Evolutionary conservation across 345 rosid species (phyloP).

Genomic region (Rhodamnia argentea): DNA sequence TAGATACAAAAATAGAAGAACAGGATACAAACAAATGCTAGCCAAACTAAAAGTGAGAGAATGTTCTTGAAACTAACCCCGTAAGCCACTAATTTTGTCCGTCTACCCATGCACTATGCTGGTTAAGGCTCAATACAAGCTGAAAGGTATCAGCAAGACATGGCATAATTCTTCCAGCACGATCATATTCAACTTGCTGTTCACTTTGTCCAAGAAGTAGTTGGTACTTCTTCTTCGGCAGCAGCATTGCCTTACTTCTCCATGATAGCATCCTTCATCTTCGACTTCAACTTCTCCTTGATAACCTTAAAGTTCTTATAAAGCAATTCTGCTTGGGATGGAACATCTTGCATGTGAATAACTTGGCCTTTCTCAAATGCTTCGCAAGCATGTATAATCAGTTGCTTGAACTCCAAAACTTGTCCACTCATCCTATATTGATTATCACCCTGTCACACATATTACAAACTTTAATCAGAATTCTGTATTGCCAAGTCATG

Average conservation of each 20-base stretch:
- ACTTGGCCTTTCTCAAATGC: slow-evolving; percentile 64
- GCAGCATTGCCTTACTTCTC: slow-evolving; percentile 61
- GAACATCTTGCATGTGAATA: slow-evolving; percentile 63
- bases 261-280: slow-evolving; percentile 42
- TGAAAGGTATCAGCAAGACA: background rate
- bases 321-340: slow-evolving; percentile 70
- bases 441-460: slow-evolving; percentile 41
- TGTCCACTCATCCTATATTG: slow-evolving; percentile 55
- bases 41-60: background rate
- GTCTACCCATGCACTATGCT: background rate
- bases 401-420: slow-evolving; percentile 54
- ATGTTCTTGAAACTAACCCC: background rate
- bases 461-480: background rate
- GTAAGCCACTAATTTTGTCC: background rate
- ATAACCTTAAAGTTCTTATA: slow-evolving; percentile 35
- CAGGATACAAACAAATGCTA: background rate
- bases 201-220: slow-evolving; percentile 66
- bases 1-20: background rate
- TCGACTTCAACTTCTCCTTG: slow-evolving; percentile 36
- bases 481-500: background rate
- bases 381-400: slow-evolving; percentile 47
- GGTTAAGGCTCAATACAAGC: background rate
- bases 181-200: slow-evolving; percentile 60
- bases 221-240: slow-evolving; percentile 37
- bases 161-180: background rate